Conservation (phyloP, 352 stramenopile genomes). For the Chrysophaeum taylorii region DNA sequence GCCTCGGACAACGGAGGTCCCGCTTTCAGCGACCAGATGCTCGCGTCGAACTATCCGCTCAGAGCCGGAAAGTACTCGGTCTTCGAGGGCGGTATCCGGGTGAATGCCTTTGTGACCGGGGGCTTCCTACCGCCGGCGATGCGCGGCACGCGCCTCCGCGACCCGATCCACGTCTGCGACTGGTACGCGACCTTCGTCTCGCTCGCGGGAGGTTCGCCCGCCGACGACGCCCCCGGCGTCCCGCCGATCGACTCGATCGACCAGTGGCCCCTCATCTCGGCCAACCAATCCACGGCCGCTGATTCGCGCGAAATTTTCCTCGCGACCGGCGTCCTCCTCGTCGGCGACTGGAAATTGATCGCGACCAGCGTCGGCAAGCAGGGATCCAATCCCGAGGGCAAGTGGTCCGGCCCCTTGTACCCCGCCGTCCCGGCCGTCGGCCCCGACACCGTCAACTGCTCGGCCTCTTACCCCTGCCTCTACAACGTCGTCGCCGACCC, state of each 20-base stretch:
- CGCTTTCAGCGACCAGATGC: conserved; percentile 18
- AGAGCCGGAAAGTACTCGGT: conserved; percentile 34
- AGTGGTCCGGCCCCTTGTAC: conserved; percentile 22
- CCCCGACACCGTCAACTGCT: neutral
- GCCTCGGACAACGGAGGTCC: conserved; percentile 35
- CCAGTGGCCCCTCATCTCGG: conserved; percentile 25
- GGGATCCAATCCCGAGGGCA: conserved; percentile 22
- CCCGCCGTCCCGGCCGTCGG: too few species aligned
- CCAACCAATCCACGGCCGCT: conserved; percentile 3
- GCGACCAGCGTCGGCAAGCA: conserved; percentile 16
- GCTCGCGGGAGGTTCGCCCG: conserved; percentile 20
- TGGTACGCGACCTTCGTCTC: conserved; percentile 23
- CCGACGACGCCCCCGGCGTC: conserved; percentile 14
- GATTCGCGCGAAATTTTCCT: too few species aligned
- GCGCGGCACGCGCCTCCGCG: conserved; percentile 19
- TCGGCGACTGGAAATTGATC: conserved; percentile 4
- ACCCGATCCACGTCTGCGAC: conserved; percentile 26
- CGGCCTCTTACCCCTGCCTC: conserved; percentile 29
- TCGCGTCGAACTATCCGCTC: conserved; percentile 31
- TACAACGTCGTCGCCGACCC: conserved; percentile 36
- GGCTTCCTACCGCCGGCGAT: conserved; percentile 22
- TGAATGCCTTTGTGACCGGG: conserved; percentile 27
- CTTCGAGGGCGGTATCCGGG: conserved; percentile 35
- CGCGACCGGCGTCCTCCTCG: conserved; percentile 20
- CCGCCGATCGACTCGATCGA: conserved; percentile 18